phyloP scores from a whole-genome alignment of 2,329 filamentous ascomycete genomes.

The Talaromyces sp. region DNA sequence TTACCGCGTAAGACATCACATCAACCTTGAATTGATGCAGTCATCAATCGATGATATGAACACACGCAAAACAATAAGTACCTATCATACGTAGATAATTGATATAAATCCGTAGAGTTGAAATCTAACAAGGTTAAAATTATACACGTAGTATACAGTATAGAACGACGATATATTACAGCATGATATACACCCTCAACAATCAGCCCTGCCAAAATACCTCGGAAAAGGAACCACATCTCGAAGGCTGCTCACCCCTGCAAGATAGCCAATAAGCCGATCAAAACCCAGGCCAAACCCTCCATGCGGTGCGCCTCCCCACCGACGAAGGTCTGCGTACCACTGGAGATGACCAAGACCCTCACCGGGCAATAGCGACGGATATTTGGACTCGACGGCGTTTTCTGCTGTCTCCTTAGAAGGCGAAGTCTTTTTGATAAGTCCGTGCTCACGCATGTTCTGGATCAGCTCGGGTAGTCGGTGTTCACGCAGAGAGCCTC shows the following conservation, averaged over 20 bases:
- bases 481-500: conserved; percentile 86
- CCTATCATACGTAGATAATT: too few relatives aligned
- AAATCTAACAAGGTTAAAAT: neutral
- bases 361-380: conserved; percentile 33
- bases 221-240: conserved; percentile 84
- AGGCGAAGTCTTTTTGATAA: conserved; percentile 40
- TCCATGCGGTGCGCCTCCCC: conserved; percentile 87
- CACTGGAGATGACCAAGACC: conserved; percentile 60
- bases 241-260: conserved; percentile 74
- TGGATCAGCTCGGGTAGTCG: conserved; percentile 61
- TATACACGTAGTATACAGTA: neutral
- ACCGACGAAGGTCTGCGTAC: conserved; percentile 84
- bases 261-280: conserved; percentile 75
- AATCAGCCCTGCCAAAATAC: conserved; percentile 52
- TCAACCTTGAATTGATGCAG: neutral
- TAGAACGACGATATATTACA: neutral
- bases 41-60: neutral
- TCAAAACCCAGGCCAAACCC: conserved; percentile 91
- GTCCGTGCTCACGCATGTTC: conserved; percentile 65
- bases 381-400: conserved; percentile 20
- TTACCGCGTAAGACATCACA: too few relatives aligned
- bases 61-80: neutral
- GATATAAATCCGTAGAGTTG: neutral
- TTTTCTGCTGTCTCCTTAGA: neutral
- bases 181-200: conserved; percentile 23